Percentiles rank a stretch among this genome's conserved stretches.
These are phyloP conservation scores for Funneliformis caledonium DNA, from an alignment of 371 early-diverging fungal genomes.

Conservation along the genomic window DNA sequence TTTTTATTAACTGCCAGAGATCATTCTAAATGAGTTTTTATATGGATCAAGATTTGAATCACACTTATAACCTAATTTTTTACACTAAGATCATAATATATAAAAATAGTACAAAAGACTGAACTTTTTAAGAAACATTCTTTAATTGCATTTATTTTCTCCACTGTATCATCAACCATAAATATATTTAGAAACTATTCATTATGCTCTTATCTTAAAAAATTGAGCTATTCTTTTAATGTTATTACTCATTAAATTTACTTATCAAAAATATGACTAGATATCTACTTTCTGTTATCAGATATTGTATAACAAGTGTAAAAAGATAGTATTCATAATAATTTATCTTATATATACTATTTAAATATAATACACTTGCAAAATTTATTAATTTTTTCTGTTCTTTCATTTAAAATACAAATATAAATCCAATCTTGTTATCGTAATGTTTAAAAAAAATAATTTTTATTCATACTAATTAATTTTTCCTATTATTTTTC, in stretches of 20 bases:
- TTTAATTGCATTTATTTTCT: too few relatives aligned
- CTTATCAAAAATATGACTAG: neutral
- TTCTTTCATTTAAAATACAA: neutral
- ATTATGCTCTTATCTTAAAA: neutral
- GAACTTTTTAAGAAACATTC: too few relatives aligned
- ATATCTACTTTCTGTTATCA: neutral
- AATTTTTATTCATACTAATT: neutral
- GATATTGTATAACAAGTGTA: neutral
- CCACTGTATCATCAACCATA: too few relatives aligned
- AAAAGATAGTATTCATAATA: neutral
- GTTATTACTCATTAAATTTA: neutral
- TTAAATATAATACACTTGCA: neutral
- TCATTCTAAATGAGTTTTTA: too few relatives aligned
- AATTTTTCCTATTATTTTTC: too few relatives aligned
- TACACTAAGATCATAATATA: too few relatives aligned
- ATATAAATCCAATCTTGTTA: neutral
- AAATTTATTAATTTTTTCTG: slow-evolving; percentile 13
- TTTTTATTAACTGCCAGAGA: too few relatives aligned
- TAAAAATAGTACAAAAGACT: too few relatives aligned
- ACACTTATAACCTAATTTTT: too few relatives aligned
- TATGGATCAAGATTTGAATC: too few relatives aligned
- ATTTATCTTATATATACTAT: neutral
- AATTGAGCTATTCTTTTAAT: neutral
- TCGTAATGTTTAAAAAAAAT: neutral
- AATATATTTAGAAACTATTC: too few relatives aligned